phyloP scores from a whole-genome alignment of 2,329 filamentous ascomycete genomes.

The Pseudogymnoascus sp. region DNA sequence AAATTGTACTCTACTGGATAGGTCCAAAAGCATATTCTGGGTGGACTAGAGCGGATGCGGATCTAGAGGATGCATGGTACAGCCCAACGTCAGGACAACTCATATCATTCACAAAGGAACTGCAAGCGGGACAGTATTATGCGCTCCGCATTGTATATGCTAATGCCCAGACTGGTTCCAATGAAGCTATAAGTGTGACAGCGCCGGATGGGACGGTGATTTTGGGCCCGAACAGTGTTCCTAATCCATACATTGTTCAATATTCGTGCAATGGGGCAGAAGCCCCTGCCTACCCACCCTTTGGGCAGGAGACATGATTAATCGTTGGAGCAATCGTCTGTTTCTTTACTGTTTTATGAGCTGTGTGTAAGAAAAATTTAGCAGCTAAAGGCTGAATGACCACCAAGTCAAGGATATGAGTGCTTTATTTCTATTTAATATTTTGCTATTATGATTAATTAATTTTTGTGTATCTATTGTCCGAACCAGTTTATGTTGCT shows the following conservation, averaged over 20 bases:
- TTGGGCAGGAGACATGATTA: conserved; percentile 11
- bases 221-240: neutral
- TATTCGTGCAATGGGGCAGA: conserved; percentile 7
- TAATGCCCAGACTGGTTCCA: neutral
- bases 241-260: conserved; percentile 10
- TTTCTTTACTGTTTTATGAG: too few species aligned
- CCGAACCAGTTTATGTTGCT: too few species aligned
- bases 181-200: neutral
- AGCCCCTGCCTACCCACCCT: conserved; percentile 8
- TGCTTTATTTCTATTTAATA: too few species aligned
- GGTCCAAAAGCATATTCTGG: conserved; percentile 22
- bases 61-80: neutral
- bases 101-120: conserved; percentile 3
- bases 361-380: too few species aligned
- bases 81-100: neutral
- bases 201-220: conserved; percentile 13
- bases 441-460: too few species aligned
- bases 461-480: conserved; percentile 15
- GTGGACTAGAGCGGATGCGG: conserved; percentile 20
- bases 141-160: conserved; percentile 8
- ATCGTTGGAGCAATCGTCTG: neutral
- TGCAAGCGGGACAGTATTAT: conserved; percentile 1
- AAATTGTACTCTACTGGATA: conserved; percentile 25
- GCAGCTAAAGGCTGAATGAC: too few species aligned
- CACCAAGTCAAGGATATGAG: too few species aligned